phyloP scores from a whole-genome alignment of 768 basidiomycete species.

The Pleurotus tuoliensis region DNA sequence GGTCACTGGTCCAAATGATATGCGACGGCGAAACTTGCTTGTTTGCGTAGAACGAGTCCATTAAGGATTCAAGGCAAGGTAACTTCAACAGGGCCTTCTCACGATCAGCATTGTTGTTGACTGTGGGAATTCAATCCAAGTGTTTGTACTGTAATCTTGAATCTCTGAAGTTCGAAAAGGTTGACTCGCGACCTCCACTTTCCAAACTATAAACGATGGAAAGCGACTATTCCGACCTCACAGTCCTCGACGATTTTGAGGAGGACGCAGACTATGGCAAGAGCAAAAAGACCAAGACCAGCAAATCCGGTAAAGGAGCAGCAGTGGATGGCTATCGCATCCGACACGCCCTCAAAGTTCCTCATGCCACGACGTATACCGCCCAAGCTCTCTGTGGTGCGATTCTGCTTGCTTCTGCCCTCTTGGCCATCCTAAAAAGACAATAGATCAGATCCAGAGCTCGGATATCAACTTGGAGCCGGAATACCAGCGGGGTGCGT shows the following conservation, averaged over 20 bases:
- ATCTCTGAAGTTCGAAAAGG: too few species aligned
- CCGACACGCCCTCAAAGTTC: constrained; percentile 46
- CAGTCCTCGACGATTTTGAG: constrained; percentile 3
- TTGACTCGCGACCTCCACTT: too few species aligned
- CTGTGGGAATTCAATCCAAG: too few species aligned
- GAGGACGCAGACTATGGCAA: constrained; percentile 1
- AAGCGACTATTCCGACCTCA: constrained; percentile 12
- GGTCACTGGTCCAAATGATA: background rate
- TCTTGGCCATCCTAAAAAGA: background rate
- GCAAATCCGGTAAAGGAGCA: background rate
- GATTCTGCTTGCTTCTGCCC: constrained; percentile 8
- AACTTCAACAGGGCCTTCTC: too few species aligned
- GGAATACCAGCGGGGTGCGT: constrained; percentile 71
- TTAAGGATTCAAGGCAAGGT: background rate
- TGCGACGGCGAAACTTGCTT: background rate
- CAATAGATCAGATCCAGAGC: constrained; percentile 58
- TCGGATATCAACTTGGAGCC: constrained; percentile 68
- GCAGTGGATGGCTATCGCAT: constrained; percentile 25
- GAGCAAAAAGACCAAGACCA: constrained; percentile 16
- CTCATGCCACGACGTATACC: constrained; percentile 61
- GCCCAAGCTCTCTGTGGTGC: constrained; percentile 57
- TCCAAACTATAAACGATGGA: background rate
- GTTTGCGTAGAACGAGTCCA: background rate
- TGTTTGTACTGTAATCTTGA: too few species aligned
- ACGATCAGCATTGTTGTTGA: too few species aligned